phyloP scores from a whole-genome alignment of 495 filamentous ascomycete genomes.

The Trichocladium antarcticum region DNA sequence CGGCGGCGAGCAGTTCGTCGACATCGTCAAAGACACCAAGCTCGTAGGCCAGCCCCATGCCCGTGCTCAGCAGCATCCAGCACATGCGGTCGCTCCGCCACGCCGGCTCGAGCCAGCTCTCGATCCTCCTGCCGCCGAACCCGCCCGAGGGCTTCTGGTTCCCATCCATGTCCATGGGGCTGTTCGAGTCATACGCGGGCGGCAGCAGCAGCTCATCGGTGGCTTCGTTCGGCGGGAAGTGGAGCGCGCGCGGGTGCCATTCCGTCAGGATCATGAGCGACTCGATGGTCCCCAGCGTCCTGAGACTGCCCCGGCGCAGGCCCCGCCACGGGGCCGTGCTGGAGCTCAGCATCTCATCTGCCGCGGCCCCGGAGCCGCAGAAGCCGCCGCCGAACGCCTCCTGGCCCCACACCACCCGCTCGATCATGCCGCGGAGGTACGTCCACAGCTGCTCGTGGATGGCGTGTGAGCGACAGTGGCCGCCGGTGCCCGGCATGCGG shows the following conservation, averaged over 20 bases:
- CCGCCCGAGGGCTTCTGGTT: constrained; percentile 35
- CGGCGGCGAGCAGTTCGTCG: constrained; percentile 45
- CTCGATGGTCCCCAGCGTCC: constrained; percentile 88
- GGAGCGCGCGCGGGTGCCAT: constrained; percentile 90
- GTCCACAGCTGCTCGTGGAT: constrained; percentile 96
- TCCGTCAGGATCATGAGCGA: constrained; percentile 87
- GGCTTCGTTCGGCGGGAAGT: constrained; percentile 82
- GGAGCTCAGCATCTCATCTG: constrained; percentile 51
- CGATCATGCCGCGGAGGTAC: constrained; percentile 86
- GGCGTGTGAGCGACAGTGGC: constrained; percentile 70
- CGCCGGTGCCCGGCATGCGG: constrained; percentile 66
- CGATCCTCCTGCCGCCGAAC: constrained; percentile 61
- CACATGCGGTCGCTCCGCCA: constrained; percentile 96
- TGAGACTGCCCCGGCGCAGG: constrained; percentile 60
- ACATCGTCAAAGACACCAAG: constrained; percentile 88
- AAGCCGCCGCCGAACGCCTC: constrained; percentile 87
- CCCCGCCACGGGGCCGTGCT: constrained; percentile 49
- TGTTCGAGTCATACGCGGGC: constrained; percentile 36
- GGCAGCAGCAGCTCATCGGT: constrained; percentile 50
- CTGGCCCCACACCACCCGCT: constrained; percentile 88
- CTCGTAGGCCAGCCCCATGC: constrained; percentile 81
- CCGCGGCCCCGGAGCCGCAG: constrained; percentile 58
- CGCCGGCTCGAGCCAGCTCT: constrained; percentile 93
- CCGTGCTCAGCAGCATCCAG: constrained; percentile 93
- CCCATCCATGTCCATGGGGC: constrained; percentile 39